These are phyloP conservation scores for Ceratobasidium sp. DNA, from an alignment of 1,284 basidiomycete species.

Conservation along the genomic window DNA sequence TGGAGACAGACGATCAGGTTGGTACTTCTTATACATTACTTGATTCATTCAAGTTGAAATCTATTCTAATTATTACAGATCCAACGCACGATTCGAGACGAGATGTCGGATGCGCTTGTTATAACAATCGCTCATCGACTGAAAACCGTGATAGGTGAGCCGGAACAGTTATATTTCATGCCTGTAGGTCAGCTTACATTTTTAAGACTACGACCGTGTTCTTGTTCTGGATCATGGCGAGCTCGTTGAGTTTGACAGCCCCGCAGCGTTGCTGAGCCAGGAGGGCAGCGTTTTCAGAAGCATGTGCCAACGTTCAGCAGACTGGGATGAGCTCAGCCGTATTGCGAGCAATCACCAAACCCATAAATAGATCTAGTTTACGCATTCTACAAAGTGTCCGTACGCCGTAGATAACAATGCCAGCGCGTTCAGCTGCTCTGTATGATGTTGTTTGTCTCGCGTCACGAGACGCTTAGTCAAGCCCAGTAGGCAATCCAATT, in stretches of 20 bases:
- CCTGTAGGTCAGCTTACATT: not conserved
- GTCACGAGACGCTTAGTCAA: conserved; percentile 43
- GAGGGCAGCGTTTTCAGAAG: conserved; percentile 72
- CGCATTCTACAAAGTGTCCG: not conserved
- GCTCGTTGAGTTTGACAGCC: conserved; percentile 78
- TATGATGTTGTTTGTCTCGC: conserved; percentile 24
- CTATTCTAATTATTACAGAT: conserved; percentile 63
- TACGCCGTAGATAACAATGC: conserved; percentile 4
- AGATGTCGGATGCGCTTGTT: conserved; percentile 78
- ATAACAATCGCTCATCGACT: conserved; percentile 86
- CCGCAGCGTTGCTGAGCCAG: conserved; percentile 69
- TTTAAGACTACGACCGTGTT: conserved; percentile 79
- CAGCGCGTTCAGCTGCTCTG: not conserved
- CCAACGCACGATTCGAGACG: conserved; percentile 82
- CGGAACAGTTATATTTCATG: not conserved
- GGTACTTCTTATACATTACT: not conserved
- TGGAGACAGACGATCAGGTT: conserved; percentile 76
- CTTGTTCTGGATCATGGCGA: conserved; percentile 77
- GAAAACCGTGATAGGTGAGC: conserved; percentile 68
- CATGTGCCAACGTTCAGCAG: conserved; percentile 76
- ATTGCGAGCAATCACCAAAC: conserved; percentile 22
- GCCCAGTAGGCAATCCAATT: conserved; percentile 33
- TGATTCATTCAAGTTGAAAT: not conserved
- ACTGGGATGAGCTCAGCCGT: conserved; percentile 61
- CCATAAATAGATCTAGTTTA: not conserved